A percentile compares a stretch with the other conserved stretches of the same genome.
These are phyloP conservation scores for Hysterium pulicare DNA, from an alignment of 2,329 filamentous ascomycete species.

Conservation along the genomic window DNA sequence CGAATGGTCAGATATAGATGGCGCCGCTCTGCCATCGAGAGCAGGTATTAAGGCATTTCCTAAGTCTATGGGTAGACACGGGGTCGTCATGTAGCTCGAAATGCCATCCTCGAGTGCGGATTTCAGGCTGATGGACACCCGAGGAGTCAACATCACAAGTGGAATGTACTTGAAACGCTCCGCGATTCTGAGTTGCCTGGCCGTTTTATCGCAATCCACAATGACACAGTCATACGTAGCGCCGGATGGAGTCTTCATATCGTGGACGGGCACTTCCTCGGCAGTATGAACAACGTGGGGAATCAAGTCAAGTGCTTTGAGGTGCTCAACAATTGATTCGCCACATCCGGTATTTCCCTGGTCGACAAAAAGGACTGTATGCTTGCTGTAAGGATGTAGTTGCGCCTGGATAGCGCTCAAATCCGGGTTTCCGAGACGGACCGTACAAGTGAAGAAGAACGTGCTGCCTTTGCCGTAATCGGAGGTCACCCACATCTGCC, in stretches of 20 bases:
- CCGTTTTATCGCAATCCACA: slow-evolving; percentile 89
- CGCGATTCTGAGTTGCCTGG: slow-evolving; percentile 76
- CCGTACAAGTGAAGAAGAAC: slow-evolving; percentile 94
- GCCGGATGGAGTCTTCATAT: slow-evolving; percentile 31
- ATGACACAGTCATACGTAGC: slow-evolving; percentile 91
- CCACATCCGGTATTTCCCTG: slow-evolving; percentile 78
- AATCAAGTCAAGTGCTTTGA: slow-evolving; percentile 73
- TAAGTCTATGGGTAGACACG: slow-evolving; percentile 88
- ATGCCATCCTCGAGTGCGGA: slow-evolving; percentile 92
- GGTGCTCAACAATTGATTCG: slow-evolving; percentile 72
- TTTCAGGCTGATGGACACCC: slow-evolving; percentile 88
- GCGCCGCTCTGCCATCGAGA: slow-evolving; percentile 86
- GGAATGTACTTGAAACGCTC: slow-evolving; percentile 98
- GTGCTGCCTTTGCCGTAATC: slow-evolving; percentile 86
- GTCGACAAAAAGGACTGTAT: slow-evolving; percentile 92
- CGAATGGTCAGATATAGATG: slow-evolving; percentile 86
- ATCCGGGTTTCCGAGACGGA: slow-evolving; percentile 78
- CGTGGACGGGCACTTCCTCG: slow-evolving; percentile 59
- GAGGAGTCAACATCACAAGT: slow-evolving; percentile 84
- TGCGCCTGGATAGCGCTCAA: slow-evolving; percentile 75
- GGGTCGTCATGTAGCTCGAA: slow-evolving; percentile 98
- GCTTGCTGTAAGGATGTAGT: slow-evolving; percentile 84
- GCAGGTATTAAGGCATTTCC: slow-evolving; percentile 96
- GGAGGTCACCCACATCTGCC: slow-evolving; percentile 93
- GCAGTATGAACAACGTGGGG: slow-evolving; percentile 83